A percentile compares a stretch with the other conserved stretches of the same genome.
Evolutionary conservation across 768 basidiomycete genomes (phyloP).

Genomic region (Omphalotus guepiniiformis): DNA sequence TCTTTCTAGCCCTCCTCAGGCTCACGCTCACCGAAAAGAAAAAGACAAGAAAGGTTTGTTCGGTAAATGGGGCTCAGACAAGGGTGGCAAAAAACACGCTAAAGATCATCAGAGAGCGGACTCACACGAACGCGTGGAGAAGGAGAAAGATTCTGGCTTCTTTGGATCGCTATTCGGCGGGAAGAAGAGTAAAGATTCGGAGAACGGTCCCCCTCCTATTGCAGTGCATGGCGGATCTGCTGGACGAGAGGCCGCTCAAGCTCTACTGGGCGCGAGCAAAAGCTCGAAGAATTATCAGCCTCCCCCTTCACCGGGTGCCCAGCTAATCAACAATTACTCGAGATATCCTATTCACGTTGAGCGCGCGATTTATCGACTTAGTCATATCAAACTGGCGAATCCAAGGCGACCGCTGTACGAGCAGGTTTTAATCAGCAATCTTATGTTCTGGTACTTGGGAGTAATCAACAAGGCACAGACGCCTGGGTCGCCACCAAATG

Average conservation of each 20-base stretch:
- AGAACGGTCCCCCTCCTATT: slow-evolving; percentile 27
- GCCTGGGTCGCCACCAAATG: slow-evolving; percentile 33
- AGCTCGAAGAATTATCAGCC: slow-evolving; percentile 64
- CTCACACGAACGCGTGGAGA: slow-evolving; percentile 25
- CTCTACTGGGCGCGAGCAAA: slow-evolving; percentile 80
- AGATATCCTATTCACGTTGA: slow-evolving; percentile 99
- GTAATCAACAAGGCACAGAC: slow-evolving; percentile 90
- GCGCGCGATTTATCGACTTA: slow-evolving; percentile 93
- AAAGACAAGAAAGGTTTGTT: slow-evolving; percentile 74
- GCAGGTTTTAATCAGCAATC: slow-evolving; percentile 88
- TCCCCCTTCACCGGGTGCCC: slow-evolving; percentile 52
- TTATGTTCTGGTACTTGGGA: slow-evolving; percentile 99
- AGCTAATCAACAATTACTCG: slow-evolving; percentile 46
- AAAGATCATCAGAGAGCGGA: slow-evolving; percentile 22
- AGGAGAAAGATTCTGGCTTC: slow-evolving; percentile 78
- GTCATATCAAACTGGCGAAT: slow-evolving; percentile 98
- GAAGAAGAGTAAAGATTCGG: slow-evolving; percentile 80
- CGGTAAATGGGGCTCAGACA: slow-evolving; percentile 65
- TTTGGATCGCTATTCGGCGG: slow-evolving; percentile 88
- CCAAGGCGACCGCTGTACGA: slow-evolving; percentile 95
- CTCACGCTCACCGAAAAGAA: slow-evolving; percentile 46
- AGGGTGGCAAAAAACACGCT: slow-evolving; percentile 49
- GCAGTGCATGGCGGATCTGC: slow-evolving; percentile 35
- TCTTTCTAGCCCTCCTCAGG: slow-evolving; percentile 16
- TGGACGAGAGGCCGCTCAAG: slow-evolving; percentile 83